Percentiles rank a stretch among this genome's conserved stretches.
phyloP scores from a whole-genome alignment of 169 alveolate species.

The Theileria annulata region DNA sequence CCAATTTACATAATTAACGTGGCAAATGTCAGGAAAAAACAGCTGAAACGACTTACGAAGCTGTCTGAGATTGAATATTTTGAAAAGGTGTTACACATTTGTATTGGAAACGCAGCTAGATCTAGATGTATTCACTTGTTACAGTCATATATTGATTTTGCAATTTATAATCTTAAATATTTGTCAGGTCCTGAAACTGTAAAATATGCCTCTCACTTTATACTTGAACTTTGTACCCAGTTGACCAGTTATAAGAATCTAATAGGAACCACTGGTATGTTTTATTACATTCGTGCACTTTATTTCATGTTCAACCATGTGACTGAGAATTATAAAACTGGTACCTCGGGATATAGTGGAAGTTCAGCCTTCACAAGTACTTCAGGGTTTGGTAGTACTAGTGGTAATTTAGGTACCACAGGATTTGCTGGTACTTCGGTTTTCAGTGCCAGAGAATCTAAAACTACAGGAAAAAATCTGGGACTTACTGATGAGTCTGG shows the following conservation, averaged over 20 bases:
- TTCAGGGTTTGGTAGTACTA: not conserved
- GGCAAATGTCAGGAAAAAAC: constrained; percentile 34
- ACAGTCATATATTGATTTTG: constrained; percentile 62
- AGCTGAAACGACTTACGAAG: constrained; percentile 32
- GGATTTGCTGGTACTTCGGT: too few species aligned
- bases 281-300: constrained; percentile 44
- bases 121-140: constrained; percentile 41
- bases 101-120: constrained; percentile 52
- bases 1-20: constrained; percentile 52
- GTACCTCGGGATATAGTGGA: too few species aligned
- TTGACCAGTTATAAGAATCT: constrained; percentile 26
- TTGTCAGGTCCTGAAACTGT: constrained; percentile 20
- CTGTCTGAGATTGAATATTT: constrained; percentile 35
- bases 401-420: not conserved
- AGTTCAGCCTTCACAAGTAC: too few species aligned
- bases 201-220: constrained; percentile 52
- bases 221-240: constrained; percentile 38
- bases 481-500: not conserved
- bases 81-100: constrained; percentile 33
- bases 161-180: constrained; percentile 41
- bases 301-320: constrained; percentile 39
- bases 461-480: not conserved
- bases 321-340: constrained; percentile 21
- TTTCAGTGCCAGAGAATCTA: not conserved
- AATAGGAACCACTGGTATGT: constrained; percentile 42